These are phyloP conservation scores for Chlorella ohadii DNA, from an alignment of 139 green algal genomes.

Conservation along the genomic window DNA sequence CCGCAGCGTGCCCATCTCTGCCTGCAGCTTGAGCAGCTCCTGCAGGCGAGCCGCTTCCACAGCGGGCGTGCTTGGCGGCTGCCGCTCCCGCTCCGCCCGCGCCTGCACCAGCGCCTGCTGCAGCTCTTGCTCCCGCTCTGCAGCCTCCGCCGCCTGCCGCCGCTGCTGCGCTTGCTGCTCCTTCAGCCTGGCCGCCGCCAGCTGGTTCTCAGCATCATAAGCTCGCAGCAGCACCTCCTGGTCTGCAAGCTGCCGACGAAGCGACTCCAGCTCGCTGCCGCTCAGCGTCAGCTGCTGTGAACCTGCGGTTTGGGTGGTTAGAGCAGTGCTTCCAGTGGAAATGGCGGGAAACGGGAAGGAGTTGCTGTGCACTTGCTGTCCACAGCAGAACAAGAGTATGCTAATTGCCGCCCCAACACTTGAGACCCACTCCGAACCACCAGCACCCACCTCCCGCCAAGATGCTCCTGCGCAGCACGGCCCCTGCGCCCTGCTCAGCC, in stretches of 20 bases:
- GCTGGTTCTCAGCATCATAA: not conserved
- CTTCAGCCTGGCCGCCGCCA: not conserved
- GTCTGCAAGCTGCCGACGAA: not conserved
- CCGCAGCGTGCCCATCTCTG: not conserved
- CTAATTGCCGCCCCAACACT: too few relatives aligned
- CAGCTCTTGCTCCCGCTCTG: not conserved
- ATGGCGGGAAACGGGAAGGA: too few relatives aligned
- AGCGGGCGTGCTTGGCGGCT: not conserved
- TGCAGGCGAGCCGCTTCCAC: slow-evolving; percentile 1
- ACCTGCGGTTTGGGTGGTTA: not conserved
- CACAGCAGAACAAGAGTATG: too few relatives aligned
- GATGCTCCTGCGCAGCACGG: not conserved
- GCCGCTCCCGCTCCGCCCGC: not conserved
- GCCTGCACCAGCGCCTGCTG: slow-evolving; percentile 2
- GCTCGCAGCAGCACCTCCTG: slow-evolving; percentile 5
- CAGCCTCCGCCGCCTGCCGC: not conserved
- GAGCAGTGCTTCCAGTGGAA: not conserved
- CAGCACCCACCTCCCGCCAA: not conserved
- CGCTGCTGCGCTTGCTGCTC: not conserved
- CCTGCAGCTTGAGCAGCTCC: slow-evolving; percentile 20
- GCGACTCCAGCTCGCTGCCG: not conserved
- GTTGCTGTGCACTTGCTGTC: too few relatives aligned
- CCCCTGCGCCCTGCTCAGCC: not conserved
- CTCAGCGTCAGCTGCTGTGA: not conserved
- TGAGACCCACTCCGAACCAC: too few relatives aligned